Conservation (phyloP, 1,139 yeast genomes). For the Zygoascus hellenicus region DNA sequence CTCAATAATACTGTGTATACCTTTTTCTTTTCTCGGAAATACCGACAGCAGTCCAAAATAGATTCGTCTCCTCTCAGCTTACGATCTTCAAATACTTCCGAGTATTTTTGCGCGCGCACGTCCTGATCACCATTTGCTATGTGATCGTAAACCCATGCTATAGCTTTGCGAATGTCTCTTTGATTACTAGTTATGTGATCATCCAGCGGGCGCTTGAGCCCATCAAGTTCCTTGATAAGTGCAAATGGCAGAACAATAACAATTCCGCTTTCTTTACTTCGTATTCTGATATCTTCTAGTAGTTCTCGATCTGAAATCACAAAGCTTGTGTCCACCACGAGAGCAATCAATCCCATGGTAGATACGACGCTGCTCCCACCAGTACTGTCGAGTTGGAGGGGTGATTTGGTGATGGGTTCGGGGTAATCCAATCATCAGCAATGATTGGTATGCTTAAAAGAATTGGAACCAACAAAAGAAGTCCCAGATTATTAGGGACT, state of each 20-base stretch:
- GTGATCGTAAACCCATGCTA: slow-evolving; percentile 66
- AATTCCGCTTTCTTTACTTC: slow-evolving; percentile 42
- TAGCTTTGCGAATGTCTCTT: slow-evolving; percentile 61
- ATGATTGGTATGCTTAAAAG: no score
- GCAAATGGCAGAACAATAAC: slow-evolving; percentile 60
- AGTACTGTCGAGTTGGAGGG: no score
- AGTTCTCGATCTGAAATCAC: slow-evolving; percentile 57
- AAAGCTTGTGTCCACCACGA: slow-evolving; percentile 77
- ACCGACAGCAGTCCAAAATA: slow-evolving; percentile 78
- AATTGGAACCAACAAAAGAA: no score
- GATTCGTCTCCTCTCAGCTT: slow-evolving; percentile 63
- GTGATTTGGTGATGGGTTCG: no score
- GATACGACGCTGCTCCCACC: no score
- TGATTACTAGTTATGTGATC: slow-evolving; percentile 15
- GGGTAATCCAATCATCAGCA: no score
- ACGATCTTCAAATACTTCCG: slow-evolving; percentile 44
- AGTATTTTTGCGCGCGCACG: slow-evolving; percentile 60
- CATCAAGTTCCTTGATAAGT: slow-evolving; percentile 74
- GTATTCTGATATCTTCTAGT: slow-evolving; percentile 43
- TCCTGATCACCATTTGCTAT: slow-evolving; percentile 48
- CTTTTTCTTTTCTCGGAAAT: slow-evolving; percentile 41
- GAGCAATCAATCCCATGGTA: slow-evolving; percentile 11
- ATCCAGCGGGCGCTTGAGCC: slow-evolving; percentile 48
- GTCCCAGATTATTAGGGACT: no score
- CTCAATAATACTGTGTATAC: slow-evolving; percentile 57